Evolutionary conservation across 2,329 filamentous ascomycete genomes (phyloP).

Genomic region (Ploettnerulaceae sp.): DNA sequence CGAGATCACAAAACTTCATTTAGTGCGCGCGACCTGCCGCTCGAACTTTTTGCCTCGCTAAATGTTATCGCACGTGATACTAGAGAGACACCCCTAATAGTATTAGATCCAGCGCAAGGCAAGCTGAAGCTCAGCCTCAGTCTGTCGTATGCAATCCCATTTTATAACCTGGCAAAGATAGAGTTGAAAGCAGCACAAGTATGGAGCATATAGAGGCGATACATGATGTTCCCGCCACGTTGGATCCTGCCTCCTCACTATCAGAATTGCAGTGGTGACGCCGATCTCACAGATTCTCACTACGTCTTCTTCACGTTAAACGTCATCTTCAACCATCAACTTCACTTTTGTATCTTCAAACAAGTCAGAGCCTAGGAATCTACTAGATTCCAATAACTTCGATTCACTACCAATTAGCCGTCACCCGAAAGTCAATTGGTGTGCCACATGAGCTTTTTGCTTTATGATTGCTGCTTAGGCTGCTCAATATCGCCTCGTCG

Average conservation of each 20-base stretch:
- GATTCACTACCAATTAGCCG: not conserved
- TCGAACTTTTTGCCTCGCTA: no score
- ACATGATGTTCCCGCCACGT: conserved; percentile 2
- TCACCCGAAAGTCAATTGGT: not conserved
- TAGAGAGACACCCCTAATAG: not conserved
- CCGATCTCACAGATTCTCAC: no score
- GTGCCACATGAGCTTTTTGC: not conserved
- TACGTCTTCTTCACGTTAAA: conserved; percentile 2
- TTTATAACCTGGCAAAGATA: conserved; percentile 6
- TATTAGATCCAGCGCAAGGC: not conserved
- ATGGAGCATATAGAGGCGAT: conserved; percentile 1
- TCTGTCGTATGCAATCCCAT: conserved; percentile 1
- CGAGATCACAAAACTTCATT: no score
- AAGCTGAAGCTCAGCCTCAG: conserved; percentile 5
- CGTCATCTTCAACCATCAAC: not conserved
- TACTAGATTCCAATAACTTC: not conserved
- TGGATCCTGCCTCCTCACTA: not conserved
- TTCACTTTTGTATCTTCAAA: no score
- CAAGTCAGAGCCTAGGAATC: no score
- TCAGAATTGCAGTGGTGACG: not conserved
- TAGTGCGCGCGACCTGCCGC: no score
- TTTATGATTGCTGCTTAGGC: not conserved
- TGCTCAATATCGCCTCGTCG: not conserved
- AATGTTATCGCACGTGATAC: not conserved
- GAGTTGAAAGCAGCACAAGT: not conserved